phyloP scores from a whole-genome alignment of 305 asterid species.

The Solanum hybrid region DNA sequence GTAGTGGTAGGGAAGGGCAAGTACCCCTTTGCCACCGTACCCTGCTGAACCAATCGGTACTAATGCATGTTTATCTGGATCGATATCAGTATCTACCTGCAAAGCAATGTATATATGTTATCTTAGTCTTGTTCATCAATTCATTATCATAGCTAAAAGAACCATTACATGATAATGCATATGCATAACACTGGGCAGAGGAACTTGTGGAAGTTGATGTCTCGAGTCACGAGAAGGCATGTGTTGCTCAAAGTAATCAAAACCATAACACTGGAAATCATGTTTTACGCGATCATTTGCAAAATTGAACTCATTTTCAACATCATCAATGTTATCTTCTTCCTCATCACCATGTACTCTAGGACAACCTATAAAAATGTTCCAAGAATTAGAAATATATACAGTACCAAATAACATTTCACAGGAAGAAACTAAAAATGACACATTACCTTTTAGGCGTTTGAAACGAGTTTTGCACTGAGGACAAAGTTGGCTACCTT shows the following conservation, averaged over 20 bases:
- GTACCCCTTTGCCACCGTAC: constrained; percentile 1
- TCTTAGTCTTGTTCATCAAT: not conserved
- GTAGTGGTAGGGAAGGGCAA: not conserved
- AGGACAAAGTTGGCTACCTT: constrained; percentile 32
- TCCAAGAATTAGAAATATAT: not conserved
- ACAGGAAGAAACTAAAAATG: not conserved
- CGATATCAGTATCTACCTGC: constrained; percentile 16
- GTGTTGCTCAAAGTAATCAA: not conserved
- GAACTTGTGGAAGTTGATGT: constrained; percentile 1
- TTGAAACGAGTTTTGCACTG: constrained; percentile 33
- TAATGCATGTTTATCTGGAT: constrained; percentile 11
- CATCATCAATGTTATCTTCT: constrained; percentile 25
- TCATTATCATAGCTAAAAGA: not conserved
- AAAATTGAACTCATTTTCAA: constrained; percentile 27
- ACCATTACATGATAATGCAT: not conserved
- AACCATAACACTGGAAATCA: not conserved
- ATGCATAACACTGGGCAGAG: constrained; percentile 10
- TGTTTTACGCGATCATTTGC: not conserved
- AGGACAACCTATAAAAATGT: constrained; percentile 15
- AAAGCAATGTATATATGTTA: not conserved
- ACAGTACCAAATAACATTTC: not conserved
- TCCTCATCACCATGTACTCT: constrained; percentile 33
- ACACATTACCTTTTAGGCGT: constrained; percentile 24
- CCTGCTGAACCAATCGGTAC: not conserved
- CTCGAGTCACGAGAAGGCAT: not conserved